Base-by-base conservation (phyloP, 73 alveolate species). In the Symbiodinium natans region DNA sequence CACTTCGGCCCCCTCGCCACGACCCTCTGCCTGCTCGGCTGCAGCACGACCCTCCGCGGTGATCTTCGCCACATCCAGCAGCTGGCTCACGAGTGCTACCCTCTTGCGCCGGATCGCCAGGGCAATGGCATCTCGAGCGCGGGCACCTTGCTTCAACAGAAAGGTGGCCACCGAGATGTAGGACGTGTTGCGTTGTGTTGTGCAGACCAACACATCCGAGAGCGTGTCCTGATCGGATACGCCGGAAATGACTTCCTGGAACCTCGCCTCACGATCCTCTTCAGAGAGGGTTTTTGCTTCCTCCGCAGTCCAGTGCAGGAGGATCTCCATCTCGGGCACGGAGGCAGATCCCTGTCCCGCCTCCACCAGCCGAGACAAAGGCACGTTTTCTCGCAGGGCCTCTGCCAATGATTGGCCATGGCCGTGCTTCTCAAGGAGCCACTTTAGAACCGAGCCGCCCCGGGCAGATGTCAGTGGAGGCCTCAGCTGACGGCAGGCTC, bases 281-380 rank as follows among this genome's bases (percentile, higher is more conserved):
- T n/a, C 84, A 23, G 43, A 33, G 15, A 15, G 25, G 31, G 84
- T 74, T 34, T 74, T 74, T 21, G 84, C 8, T 9, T n/a, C 84
- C 84, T 74, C 43, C 13, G 84, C 84, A 27, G 84, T 74, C 43
- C 42, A 34, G 84, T 74, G 84, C 43, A 74, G 84, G 6, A 74
- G 41, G 27, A 74, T 33, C 84, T 74, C 84, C 43, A 74, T 33
- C 84, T 74, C 84, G 43, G 23, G 43, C 42, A 33, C n/a, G 23
- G 40, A n/a, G 2, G 43, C 9, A 29, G 84, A 74, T 4, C 27
- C 41, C 43, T 33, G 40, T 3, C 43, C 84, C 27, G 84, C 84
- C n/a, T 74, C 84, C 31, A 74, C 84, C 29, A 74, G 84, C 33
- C 84, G 84, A 2, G 13, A 11, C 7, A 74, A 43, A n/a, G 84